Evolutionary conservation across 1,284 basidiomycete species (phyloP).

Genomic region (Volvariella surrecta): DNA sequence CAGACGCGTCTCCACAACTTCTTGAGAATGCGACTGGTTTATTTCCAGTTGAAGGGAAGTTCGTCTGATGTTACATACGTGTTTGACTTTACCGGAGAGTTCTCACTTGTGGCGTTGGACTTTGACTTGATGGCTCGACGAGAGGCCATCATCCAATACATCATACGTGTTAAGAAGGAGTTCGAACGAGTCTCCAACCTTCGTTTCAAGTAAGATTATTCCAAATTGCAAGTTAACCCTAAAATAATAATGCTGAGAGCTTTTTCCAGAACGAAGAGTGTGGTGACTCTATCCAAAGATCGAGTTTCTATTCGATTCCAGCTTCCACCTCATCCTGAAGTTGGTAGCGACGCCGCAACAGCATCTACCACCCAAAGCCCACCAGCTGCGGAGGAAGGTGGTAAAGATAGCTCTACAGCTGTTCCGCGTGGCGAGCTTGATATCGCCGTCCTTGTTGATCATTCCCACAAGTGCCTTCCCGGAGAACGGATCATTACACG

Average conservation of each 20-base stretch:
- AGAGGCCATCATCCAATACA: slow-evolving; percentile 19
- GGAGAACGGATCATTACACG: slow-evolving; percentile 44
- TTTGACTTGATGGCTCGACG: slow-evolving; percentile 24
- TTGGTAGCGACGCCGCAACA: slow-evolving; percentile 11
- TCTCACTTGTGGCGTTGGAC: slow-evolving; percentile 36
- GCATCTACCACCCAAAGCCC: slow-evolving; percentile 16
- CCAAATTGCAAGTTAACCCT: slow-evolving; percentile 1
- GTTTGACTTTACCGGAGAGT: slow-evolving; percentile 50
- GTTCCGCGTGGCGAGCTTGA: slow-evolving; percentile 34
- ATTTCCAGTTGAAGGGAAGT: background rate
- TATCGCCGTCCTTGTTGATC: slow-evolving; percentile 39
- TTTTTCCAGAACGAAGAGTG: slow-evolving; percentile 20
- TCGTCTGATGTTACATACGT: slow-evolving; percentile 2
- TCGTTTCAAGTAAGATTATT: slow-evolving; percentile 29
- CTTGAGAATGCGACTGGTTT: slow-evolving; percentile 1
- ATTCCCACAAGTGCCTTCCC: slow-evolving; percentile 38
- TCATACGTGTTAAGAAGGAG: slow-evolving; percentile 25
- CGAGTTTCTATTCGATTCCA: slow-evolving; percentile 31
- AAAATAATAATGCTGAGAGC: slow-evolving; percentile 1
- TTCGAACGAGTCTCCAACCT: slow-evolving; percentile 26
- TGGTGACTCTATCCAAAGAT: slow-evolving; percentile 23
- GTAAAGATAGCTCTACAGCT: too few relatives aligned
- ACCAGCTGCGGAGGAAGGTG: slow-evolving; percentile 15
- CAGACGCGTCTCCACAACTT: background rate
- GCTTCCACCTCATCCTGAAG: slow-evolving; percentile 16